Evolutionary conservation across 2,329 filamentous ascomycete species (phyloP).

Genomic region (Magnaporthales sp.): DNA sequence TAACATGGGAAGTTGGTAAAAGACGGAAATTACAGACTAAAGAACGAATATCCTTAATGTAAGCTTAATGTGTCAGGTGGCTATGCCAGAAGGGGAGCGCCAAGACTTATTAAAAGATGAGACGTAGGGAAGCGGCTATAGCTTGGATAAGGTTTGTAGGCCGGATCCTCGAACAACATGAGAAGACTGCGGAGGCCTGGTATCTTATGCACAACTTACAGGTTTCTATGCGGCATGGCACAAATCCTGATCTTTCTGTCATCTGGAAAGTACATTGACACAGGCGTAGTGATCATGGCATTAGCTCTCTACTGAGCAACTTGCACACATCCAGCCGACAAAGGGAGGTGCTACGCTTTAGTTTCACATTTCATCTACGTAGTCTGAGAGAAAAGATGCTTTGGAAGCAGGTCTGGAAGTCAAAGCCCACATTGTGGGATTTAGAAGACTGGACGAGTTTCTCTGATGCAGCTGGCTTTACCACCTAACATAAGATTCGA

Average conservation of each 20-base stretch:
- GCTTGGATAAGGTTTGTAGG: background rate
- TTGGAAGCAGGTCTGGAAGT: background rate
- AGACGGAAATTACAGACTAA: too few species aligned
- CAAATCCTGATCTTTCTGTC: too few species aligned
- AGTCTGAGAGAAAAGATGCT: too few species aligned
- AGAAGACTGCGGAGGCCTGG: background rate
- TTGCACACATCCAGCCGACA: background rate
- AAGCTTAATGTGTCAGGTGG: too few species aligned
- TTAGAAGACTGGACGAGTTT: background rate
- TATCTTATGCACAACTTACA: too few species aligned
- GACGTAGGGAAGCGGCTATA: background rate
- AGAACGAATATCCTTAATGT: too few species aligned
- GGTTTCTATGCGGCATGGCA: background rate
- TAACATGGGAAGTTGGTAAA: too few species aligned
- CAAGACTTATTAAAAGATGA: background rate
- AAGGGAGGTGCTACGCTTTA: too few species aligned
- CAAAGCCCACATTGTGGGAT: background rate
- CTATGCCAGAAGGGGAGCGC: background rate
- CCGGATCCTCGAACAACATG: background rate
- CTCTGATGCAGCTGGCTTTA: background rate
- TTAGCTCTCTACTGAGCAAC: background rate
- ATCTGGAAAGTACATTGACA: background rate
- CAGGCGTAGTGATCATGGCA: background rate
- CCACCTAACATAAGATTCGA: too few species aligned
- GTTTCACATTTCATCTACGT: too few species aligned